Evolutionary conservation across 2,329 filamentous ascomycete genomes (phyloP).

Genomic region (Ascochyta koolunga): DNA sequence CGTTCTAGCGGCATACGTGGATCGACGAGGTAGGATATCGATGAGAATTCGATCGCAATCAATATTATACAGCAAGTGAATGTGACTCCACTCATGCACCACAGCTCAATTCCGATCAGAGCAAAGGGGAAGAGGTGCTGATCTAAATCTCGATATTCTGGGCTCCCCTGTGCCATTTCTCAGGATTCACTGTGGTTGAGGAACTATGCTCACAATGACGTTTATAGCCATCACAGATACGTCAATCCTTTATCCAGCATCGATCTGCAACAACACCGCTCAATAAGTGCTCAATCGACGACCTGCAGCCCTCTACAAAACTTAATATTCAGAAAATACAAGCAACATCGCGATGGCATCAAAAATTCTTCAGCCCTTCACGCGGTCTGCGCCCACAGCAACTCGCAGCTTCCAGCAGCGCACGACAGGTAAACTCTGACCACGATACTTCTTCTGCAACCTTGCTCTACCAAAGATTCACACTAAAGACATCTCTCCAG

Average conservation of each 20-base stretch:
- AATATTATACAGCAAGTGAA: background rate
- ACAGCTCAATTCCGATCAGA: no score
- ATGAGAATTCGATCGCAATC: background rate
- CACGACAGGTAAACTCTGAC: no score
- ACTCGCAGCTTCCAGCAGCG: background rate
- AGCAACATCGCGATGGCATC: background rate
- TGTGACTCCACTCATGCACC: background rate
- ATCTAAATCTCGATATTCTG: background rate
- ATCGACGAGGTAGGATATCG: background rate
- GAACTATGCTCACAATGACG: background rate
- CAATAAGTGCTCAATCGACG: background rate
- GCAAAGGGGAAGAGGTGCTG: no score
- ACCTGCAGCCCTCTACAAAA: background rate
- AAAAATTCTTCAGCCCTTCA: background rate
- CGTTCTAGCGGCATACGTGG: slow-evolving; percentile 1
- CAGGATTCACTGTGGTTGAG: background rate
- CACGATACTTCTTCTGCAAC: no score
- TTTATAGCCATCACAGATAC: slow-evolving; percentile 1
- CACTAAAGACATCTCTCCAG: background rate
- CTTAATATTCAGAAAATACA: background rate
- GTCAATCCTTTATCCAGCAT: slow-evolving; percentile 1
- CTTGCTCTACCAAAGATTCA: background rate
- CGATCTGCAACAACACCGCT: background rate
- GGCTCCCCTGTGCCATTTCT: background rate
- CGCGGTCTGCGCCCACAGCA: background rate